phyloP scores from a whole-genome alignment of 257 asterid species.

The Solanum arcanum region DNA sequence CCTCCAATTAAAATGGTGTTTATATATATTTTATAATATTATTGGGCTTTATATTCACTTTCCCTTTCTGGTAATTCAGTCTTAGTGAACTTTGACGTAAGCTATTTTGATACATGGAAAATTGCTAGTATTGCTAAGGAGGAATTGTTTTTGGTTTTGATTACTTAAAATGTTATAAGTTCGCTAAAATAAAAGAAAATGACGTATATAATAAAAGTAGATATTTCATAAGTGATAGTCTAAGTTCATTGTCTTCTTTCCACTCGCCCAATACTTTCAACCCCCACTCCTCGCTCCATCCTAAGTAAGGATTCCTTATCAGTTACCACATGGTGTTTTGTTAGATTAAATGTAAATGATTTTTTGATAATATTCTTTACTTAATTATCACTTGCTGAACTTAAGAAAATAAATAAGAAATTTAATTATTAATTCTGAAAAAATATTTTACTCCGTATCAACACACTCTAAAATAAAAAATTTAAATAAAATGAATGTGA shows the following conservation, averaged over 20 bases:
- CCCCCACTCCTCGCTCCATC: not conserved
- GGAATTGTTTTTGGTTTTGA: not conserved
- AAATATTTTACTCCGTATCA: not conserved
- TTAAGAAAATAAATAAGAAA: too few relatives aligned
- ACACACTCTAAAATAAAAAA: not conserved
- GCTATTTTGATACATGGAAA: not conserved
- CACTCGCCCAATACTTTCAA: not conserved
- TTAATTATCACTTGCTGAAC: not conserved
- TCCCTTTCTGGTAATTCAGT: not conserved
- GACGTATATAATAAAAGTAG: too few relatives aligned
- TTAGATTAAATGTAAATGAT: not conserved
- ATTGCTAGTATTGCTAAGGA: not conserved
- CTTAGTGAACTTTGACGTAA: not conserved
- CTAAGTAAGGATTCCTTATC: not conserved
- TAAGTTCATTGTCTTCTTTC: not conserved
- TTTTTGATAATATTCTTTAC: not conserved
- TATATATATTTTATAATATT: not conserved
- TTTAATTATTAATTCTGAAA: too few relatives aligned
- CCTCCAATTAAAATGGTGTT: not conserved
- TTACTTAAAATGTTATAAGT: not conserved
- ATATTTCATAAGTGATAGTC: not conserved
- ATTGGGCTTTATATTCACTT: not conserved
- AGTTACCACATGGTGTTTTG: not conserved
- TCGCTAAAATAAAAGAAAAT: too few relatives aligned
- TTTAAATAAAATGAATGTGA: not conserved